phyloP scores from a whole-genome alignment of 2,329 filamentous ascomycete species.

The Fusarium acutatum region DNA sequence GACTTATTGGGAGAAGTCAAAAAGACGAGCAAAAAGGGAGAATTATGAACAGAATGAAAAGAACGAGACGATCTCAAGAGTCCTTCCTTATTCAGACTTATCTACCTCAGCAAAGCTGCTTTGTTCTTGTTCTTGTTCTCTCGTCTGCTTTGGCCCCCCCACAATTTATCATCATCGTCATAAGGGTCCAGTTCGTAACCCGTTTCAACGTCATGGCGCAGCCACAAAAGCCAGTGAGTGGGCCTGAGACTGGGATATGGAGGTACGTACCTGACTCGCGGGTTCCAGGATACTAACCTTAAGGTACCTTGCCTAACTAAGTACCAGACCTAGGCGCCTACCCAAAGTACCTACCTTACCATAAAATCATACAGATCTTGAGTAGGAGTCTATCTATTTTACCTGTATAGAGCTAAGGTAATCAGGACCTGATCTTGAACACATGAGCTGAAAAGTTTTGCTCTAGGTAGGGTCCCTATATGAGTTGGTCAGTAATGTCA shows the following conservation, averaged over 20 bases:
- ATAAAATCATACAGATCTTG: background rate
- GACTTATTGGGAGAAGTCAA: background rate
- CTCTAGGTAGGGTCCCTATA: background rate
- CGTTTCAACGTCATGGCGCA: conserved; percentile 32
- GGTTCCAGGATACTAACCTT: background rate
- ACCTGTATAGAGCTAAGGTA: background rate
- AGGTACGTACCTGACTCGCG: background rate
- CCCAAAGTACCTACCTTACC: no score
- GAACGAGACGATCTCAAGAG: background rate
- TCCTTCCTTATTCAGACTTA: conserved; percentile 7
- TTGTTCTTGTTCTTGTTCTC: background rate
- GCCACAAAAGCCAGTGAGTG: conserved; percentile 3
- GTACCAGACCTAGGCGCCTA: background rate
- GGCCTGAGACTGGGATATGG: background rate
- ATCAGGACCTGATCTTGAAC: background rate
- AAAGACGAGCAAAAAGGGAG: background rate
- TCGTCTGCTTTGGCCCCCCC: background rate
- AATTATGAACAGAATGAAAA: background rate
- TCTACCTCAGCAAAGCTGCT: background rate
- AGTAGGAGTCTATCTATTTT: background rate
- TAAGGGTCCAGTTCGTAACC: conserved; percentile 29
- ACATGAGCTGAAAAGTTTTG: background rate
- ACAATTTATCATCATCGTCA: conserved; percentile 25
- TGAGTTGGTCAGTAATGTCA: background rate
- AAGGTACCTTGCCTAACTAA: no score